Percentiles rank a stretch among this genome's conserved stretches.
These are phyloP conservation scores for Suzukiozyma palmioleophila DNA, from an alignment of 1,139 yeast genomes.

Conservation along the genomic window DNA sequence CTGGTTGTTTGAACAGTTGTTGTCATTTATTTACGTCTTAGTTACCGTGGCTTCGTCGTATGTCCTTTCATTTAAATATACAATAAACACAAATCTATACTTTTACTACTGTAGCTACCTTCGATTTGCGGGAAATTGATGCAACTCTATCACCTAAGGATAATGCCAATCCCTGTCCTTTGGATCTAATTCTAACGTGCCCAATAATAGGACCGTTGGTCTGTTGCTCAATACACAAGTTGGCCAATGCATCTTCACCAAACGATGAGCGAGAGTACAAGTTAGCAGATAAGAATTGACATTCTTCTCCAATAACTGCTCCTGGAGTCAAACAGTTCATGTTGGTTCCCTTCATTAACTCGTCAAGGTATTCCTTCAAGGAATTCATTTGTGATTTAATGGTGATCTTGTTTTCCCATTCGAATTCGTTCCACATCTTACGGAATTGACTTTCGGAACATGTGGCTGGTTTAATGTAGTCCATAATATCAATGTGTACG, in stretches of 20 bases:
- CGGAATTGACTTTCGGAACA: conserved; percentile 91
- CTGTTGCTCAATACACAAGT: conserved; percentile 85
- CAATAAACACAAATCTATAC: conserved; percentile 13
- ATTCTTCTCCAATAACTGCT: conserved; percentile 79
- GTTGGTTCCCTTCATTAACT: conserved; percentile 77
- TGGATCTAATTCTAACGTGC: conserved; percentile 93
- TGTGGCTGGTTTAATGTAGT: conserved; percentile 90
- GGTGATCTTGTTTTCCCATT: conserved; percentile 98
- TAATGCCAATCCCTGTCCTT: conserved; percentile 96
- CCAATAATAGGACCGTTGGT: conserved; percentile 79
- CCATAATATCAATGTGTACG: conserved; percentile 95
- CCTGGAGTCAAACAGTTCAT: conserved; percentile 94
- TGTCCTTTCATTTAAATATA: conserved; percentile 1
- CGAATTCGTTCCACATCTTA: conserved; percentile 98
- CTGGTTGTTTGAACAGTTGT: neutral
- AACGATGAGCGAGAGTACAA: conserved; percentile 89
- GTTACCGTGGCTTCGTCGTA: neutral
- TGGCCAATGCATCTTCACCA: conserved; percentile 97
- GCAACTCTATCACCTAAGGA: conserved; percentile 94
- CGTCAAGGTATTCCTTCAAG: conserved; percentile 75
- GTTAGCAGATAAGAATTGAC: conserved; percentile 92
- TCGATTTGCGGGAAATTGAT: conserved; percentile 58
- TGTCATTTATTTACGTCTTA: no score
- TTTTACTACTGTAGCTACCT: conserved; percentile 19
- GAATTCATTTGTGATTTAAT: conserved; percentile 68